Conservation (phyloP, 805 yeast species). For the Zygosaccharomyces bailii region DNA sequence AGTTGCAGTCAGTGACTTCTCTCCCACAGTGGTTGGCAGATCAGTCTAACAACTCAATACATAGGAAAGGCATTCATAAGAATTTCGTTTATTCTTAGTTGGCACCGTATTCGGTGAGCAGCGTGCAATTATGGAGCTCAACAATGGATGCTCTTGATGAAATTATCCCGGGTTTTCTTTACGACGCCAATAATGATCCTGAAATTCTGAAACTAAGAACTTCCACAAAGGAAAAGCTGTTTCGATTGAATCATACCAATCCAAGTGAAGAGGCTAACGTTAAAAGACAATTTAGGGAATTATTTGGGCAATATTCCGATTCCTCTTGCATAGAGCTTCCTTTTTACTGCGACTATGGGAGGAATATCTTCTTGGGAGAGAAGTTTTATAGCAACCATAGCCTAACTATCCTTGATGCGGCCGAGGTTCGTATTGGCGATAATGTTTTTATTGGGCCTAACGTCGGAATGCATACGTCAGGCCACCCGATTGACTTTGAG, state of each 20-base stretch:
- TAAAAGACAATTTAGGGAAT: slow-evolving; percentile 30
- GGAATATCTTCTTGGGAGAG: slow-evolving; percentile 55
- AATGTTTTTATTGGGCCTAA: slow-evolving; percentile 62
- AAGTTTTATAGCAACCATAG: slow-evolving; percentile 60
- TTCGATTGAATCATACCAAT: background rate
- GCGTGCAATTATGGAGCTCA: background rate
- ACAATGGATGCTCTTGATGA: background rate
- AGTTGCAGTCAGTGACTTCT: no score
- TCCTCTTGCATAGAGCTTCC: slow-evolving; percentile 53
- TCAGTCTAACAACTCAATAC: no score
- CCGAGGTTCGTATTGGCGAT: slow-evolving; percentile 59
- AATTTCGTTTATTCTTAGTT: no score
- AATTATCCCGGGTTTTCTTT: background rate
- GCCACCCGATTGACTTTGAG: slow-evolving; percentile 57
- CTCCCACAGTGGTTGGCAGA: no score
- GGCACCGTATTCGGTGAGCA: no score
- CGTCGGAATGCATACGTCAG: slow-evolving; percentile 56
- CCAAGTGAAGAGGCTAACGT: background rate
- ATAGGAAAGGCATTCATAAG: no score
- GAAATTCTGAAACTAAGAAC: background rate
- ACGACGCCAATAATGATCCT: slow-evolving; percentile 2
- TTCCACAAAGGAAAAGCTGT: background rate
- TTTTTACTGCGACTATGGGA: slow-evolving; percentile 62
- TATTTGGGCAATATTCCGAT: slow-evolving; percentile 50
- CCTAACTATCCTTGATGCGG: slow-evolving; percentile 51